These are phyloP conservation scores for Balakata baccata DNA, from an alignment of 345 rosid species.

Conservation along the genomic window DNA sequence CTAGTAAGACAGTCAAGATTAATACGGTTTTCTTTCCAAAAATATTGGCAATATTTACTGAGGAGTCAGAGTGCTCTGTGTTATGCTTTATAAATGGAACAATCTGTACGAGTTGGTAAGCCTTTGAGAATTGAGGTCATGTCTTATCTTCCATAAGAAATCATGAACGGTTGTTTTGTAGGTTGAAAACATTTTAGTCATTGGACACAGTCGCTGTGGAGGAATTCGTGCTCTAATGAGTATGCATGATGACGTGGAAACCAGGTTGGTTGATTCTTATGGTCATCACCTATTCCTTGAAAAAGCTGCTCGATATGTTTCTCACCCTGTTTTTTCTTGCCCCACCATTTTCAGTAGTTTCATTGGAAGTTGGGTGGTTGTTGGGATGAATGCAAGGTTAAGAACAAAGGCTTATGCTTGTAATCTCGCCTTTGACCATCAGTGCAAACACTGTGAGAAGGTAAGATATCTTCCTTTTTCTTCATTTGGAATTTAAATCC, in stretches of 20 bases:
- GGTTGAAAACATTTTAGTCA: constrained; percentile 86
- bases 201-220: constrained; percentile 96
- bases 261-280: constrained; percentile 46
- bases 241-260: constrained; percentile 63
- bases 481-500: background rate
- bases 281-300: background rate
- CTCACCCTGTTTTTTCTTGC: background rate
- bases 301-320: background rate
- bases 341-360: constrained; percentile 54
- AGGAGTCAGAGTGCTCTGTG: background rate
- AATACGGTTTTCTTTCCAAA: background rate
- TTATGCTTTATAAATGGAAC: background rate
- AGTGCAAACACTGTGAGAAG: constrained; percentile 95
- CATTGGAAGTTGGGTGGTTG: constrained; percentile 73
- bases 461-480: constrained; percentile 26
- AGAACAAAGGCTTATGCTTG: constrained; percentile 63
- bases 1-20: background rate
- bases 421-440: constrained; percentile 66
- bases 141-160: constrained; percentile 4
- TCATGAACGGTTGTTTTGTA: constrained; percentile 28
- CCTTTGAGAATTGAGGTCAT: background rate
- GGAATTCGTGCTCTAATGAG: constrained; percentile 95
- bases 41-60: background rate
- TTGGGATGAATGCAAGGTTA: constrained; percentile 74
- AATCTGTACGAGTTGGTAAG: background rate